Conservation (phyloP, 345 rosid species). For the Acer saccharum region DNA sequence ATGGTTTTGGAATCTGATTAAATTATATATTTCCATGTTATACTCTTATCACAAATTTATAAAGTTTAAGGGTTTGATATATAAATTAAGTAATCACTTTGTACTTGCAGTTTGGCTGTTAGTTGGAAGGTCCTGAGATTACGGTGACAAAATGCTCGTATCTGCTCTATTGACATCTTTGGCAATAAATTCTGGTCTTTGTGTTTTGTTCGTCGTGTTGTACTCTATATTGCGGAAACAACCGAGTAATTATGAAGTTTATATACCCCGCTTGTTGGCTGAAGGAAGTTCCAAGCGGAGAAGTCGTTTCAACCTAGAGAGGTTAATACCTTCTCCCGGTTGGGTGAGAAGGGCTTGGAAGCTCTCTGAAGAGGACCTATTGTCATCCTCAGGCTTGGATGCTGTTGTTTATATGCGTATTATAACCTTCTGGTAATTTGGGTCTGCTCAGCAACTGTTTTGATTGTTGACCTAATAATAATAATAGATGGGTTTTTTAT, state of each 20-base stretch:
- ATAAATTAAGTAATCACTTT: neutral
- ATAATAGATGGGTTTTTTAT: neutral
- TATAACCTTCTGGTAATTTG: conserved; percentile 73
- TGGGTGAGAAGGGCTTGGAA: conserved; percentile 83
- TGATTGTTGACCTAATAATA: neutral
- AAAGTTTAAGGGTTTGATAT: neutral
- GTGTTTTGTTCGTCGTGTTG: conserved; percentile 63
- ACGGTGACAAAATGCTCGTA: conserved; percentile 57
- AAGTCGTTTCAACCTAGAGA: conserved; percentile 64
- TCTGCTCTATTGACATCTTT: conserved; percentile 92
- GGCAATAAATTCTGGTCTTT: conserved; percentile 82
- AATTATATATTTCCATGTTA: neutral
- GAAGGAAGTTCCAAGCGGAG: conserved; percentile 58
- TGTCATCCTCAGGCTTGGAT: conserved; percentile 74
- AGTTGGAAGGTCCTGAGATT: conserved; percentile 22
- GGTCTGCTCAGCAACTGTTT: neutral
- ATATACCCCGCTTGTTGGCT: conserved; percentile 69
- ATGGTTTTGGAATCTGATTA: neutral
- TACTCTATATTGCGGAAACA: conserved; percentile 86
- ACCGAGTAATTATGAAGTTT: conserved; percentile 69
- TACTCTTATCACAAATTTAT: neutral
- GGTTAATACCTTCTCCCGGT: conserved; percentile 78
- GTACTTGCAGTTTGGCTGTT: conserved; percentile 20
- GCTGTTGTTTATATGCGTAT: conserved; percentile 81
- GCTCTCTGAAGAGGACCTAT: conserved; percentile 65